A percentile compares a stretch with the other conserved stretches of the same genome.
Evolutionary conservation across 2,329 filamentous ascomycete genomes (phyloP).

Genomic region (Cytospora piceae): DNA sequence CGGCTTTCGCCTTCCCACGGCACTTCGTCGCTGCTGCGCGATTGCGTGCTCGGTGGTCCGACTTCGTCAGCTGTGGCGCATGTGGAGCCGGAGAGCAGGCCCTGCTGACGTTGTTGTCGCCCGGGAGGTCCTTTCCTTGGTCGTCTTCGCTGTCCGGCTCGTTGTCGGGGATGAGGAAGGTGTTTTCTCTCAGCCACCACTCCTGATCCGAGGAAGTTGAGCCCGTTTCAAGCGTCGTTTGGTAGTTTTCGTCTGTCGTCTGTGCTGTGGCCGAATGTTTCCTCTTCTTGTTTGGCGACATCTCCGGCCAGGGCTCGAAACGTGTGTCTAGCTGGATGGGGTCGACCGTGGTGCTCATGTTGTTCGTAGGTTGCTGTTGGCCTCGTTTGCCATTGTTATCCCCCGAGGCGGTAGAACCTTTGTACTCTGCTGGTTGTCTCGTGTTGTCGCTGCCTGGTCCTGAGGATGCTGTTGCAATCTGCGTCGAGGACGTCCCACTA

Average conservation of each 20-base stretch:
- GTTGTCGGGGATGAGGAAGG: background rate
- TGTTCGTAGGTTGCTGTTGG: background rate
- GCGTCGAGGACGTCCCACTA: background rate
- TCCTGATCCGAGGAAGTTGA: background rate
- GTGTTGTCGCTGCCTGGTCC: background rate
- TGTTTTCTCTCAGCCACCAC: background rate
- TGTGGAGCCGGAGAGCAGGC: background rate
- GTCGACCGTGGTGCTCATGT: background rate
- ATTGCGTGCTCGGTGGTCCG: slow-evolving; percentile 35
- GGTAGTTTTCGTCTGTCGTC: slow-evolving; percentile 3
- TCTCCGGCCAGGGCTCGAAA: background rate
- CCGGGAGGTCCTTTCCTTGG: background rate
- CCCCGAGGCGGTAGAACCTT: background rate
- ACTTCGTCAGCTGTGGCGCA: background rate
- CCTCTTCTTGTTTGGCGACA: background rate
- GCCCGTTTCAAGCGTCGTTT: background rate
- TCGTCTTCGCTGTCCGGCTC: background rate
- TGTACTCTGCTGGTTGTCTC: background rate
- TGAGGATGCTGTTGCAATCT: background rate
- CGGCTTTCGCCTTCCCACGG: slow-evolving; percentile 38
- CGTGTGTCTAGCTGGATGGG: background rate
- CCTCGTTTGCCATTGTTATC: background rate
- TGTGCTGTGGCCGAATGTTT: background rate
- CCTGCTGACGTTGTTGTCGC: background rate
- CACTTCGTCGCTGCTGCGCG: slow-evolving; percentile 39